Percentiles rank a stretch among this genome's conserved stretches.
Evolutionary conservation across 768 basidiomycete genomes (phyloP).

Genomic region (Russula dissimulans): DNA sequence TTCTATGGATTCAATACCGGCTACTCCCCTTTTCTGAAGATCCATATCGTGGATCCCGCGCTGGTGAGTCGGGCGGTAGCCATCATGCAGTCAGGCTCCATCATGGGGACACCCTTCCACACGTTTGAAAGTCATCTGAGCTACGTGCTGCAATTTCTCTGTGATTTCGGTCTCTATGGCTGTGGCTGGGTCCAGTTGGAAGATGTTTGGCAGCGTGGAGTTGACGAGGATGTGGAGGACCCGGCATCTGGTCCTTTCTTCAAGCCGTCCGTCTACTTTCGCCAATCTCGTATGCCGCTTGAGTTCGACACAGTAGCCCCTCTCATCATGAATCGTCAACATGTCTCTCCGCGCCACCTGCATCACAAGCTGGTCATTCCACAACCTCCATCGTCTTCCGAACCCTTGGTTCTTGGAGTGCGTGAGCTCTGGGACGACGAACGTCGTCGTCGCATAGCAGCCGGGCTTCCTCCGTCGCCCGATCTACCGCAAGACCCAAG

Average conservation of each 20-base stretch:
- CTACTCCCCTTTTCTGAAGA: constrained; percentile 83
- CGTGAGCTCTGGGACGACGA: constrained; percentile 97
- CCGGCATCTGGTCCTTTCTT: constrained; percentile 31
- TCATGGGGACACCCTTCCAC: constrained; percentile 70
- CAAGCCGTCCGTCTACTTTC: constrained; percentile 47
- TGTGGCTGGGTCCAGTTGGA: constrained; percentile 82
- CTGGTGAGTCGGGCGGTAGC: constrained; percentile 60
- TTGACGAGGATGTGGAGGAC: constrained; percentile 24
- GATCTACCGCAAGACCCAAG: constrained; percentile 63
- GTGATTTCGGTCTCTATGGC: constrained; percentile 90
- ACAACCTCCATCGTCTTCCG: constrained; percentile 39
- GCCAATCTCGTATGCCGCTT: constrained; percentile 60
- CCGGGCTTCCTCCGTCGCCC: constrained; percentile 65
- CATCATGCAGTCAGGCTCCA: constrained; percentile 70
- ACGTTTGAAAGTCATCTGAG: constrained; percentile 88
- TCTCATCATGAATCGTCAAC: constrained; percentile 79
- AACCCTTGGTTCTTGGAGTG: constrained; percentile 79
- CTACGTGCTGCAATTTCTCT: constrained; percentile 85
- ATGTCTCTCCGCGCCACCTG: constrained; percentile 51
- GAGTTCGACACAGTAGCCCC: constrained; percentile 79
- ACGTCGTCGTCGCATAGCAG: constrained; percentile 55
- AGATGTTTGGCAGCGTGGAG: constrained; percentile 52
- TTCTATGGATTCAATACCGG: constrained; percentile 92
- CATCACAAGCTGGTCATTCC: constrained; percentile 62
- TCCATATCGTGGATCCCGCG: constrained; percentile 64